Evolutionary conservation across 139 green algal genomes (phyloP).

Genomic region (Ettlia oleoabundans): DNA sequence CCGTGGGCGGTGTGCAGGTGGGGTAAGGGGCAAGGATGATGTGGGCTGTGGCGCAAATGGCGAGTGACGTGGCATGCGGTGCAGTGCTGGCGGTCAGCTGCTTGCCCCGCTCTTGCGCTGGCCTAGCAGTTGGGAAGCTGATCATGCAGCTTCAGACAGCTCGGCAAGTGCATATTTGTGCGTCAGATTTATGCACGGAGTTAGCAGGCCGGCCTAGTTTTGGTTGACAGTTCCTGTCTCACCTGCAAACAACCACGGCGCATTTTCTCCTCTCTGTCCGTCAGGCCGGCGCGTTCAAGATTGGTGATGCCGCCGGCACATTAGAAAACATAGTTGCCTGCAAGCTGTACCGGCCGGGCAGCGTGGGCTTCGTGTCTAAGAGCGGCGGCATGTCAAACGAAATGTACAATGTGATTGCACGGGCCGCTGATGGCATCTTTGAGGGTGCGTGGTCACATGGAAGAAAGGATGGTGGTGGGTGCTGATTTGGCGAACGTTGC

Average conservation of each 20-base stretch:
- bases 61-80: not conserved
- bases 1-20: conserved; percentile 90
- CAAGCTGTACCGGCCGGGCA: conserved; percentile 91
- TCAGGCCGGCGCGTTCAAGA: conserved; percentile 95
- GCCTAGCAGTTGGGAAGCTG: not conserved
- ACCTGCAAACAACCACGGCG: too few relatives aligned
- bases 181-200: too few relatives aligned
- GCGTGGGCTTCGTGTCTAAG: conserved; percentile 95
- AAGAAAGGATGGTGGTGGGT: not conserved
- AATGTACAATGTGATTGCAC: conserved; percentile 94
- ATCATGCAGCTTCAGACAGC: too few relatives aligned
- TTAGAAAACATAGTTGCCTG: conserved; percentile 96
- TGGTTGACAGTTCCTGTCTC: too few relatives aligned
- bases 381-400: conserved; percentile 95
- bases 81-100: not conserved
- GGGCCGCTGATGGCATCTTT: conserved; percentile 92
- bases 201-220: too few relatives aligned
- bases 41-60: too few relatives aligned
- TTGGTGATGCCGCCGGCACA: conserved; percentile 94
- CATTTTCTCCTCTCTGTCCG: too few relatives aligned
- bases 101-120: not conserved
- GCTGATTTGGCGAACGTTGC: too few relatives aligned
- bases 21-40: too few relatives aligned
- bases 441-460: conserved; percentile 67
- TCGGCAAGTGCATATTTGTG: too few relatives aligned